A percentile compares a stretch with the other conserved stretches of the same genome.
phyloP scores from a whole-genome alignment of 1,284 basidiomycete species.

The Spongiforma sp. region DNA sequence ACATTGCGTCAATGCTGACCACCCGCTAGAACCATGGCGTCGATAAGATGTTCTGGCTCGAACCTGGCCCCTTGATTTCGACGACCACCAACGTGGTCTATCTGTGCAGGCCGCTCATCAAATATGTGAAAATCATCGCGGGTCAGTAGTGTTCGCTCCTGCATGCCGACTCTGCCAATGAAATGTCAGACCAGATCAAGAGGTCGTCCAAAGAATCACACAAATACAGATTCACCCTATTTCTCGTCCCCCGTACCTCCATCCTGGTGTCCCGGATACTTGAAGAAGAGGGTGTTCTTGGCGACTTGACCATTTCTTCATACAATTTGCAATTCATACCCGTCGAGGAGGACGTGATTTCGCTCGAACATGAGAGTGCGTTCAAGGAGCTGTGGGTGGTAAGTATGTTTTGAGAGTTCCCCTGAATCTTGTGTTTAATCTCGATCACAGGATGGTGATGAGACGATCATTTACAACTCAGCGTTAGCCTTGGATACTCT shows the following conservation, averaged over 20 bases:
- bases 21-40: slow-evolving; percentile 90
- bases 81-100: slow-evolving; percentile 93
- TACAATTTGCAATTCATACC: slow-evolving; percentile 96
- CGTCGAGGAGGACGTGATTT: slow-evolving; percentile 89
- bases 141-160: slow-evolving; percentile 53
- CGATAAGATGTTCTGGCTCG: slow-evolving; percentile 99
- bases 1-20: slow-evolving; percentile 6
- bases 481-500: slow-evolving; percentile 87
- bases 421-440: slow-evolving; percentile 1
- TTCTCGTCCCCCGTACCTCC: slow-evolving; percentile 89
- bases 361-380: slow-evolving; percentile 83
- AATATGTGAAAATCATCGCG: slow-evolving; percentile 88
- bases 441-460: slow-evolving; percentile 83
- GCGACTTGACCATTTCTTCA: slow-evolving; percentile 84
- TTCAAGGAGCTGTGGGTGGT: slow-evolving; percentile 90
- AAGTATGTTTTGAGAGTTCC: slow-evolving; percentile 14
- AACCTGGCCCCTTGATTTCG: slow-evolving; percentile 83
- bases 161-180: slow-evolving; percentile 13
- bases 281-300: slow-evolving; percentile 92
- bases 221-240: slow-evolving; percentile 86
- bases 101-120: slow-evolving; percentile 88
- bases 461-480: slow-evolving; percentile 89
- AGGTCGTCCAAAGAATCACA: slow-evolving; percentile 67
- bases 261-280: slow-evolving; percentile 84
- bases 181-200: slow-evolving; percentile 83